Conservation (phyloP, 148 eudicot genomes). For the Rhododendron ovatum region DNA sequence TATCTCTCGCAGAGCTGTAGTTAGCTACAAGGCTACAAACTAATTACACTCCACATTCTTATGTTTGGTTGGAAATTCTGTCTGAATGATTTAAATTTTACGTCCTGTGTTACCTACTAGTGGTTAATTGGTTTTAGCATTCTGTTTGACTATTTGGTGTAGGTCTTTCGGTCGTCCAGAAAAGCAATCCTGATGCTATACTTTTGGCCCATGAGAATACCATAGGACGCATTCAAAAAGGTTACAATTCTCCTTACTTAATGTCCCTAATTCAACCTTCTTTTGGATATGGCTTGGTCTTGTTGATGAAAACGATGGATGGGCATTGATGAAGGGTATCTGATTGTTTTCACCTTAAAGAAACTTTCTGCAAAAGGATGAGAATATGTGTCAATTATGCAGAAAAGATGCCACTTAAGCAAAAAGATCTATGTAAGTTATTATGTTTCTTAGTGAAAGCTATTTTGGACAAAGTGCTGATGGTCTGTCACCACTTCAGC, state of each 20-base stretch:
- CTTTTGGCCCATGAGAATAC: conserved; percentile 87
- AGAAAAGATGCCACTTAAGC: not conserved
- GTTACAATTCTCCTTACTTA: conserved; percentile 25
- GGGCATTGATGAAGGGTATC: not conserved
- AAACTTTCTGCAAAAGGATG: not conserved
- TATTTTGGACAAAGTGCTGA: not conserved
- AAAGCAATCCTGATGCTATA: conserved; percentile 67
- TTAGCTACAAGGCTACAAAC: not conserved
- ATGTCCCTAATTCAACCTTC: not conserved
- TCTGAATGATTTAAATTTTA: not conserved
- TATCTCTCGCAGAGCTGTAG: not conserved
- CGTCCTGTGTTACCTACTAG: not conserved
- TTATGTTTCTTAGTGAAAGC: not conserved
- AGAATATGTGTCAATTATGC: not conserved
- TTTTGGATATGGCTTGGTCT: not conserved
- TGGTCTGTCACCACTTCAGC: not conserved
- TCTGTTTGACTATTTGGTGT: conserved; percentile 23
- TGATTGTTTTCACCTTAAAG: not conserved
- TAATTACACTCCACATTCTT: not conserved
- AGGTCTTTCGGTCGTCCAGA: conserved; percentile 87
- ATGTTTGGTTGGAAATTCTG: not conserved
- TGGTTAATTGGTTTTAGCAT: conserved; percentile 9
- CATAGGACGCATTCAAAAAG: conserved; percentile 57
- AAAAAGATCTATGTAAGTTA: not conserved
- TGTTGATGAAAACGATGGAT: not conserved